These are phyloP conservation scores for Aspergillus nanangensis DNA, from an alignment of 495 filamentous ascomycete genomes.

Conservation along the genomic window DNA sequence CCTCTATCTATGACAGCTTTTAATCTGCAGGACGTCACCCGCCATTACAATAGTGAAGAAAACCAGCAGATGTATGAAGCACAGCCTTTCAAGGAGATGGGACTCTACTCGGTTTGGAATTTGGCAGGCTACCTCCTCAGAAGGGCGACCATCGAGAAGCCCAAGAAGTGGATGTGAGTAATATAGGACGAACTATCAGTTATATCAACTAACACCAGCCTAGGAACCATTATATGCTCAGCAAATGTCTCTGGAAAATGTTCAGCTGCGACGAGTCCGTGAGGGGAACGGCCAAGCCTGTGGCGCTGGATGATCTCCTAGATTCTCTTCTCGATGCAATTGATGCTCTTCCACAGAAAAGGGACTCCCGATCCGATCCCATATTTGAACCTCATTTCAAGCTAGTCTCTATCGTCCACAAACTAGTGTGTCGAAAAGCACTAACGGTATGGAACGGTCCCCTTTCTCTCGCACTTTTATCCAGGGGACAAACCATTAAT, in stretches of 20 bases:
- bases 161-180: constrained; percentile 80
- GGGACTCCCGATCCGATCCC: constrained; percentile 71
- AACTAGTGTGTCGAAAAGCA: constrained; percentile 54
- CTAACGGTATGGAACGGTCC: constrained; percentile 23
- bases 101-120: constrained; percentile 75
- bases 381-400: constrained; percentile 97
- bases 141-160: constrained; percentile 66
- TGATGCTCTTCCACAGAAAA: constrained; percentile 72
- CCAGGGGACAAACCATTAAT: constrained; percentile 2
- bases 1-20: constrained; percentile 90
- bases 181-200: background rate
- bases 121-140: constrained; percentile 77
- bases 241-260: constrained; percentile 97
- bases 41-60: constrained; percentile 66
- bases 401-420: constrained; percentile 80
- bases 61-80: constrained; percentile 70
- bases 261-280: constrained; percentile 53
- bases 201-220: constrained; percentile 8
- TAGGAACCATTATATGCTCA: constrained; percentile 82
- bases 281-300: constrained; percentile 41
- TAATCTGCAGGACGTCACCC: constrained; percentile 64
- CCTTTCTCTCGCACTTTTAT: too few relatives aligned
- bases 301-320: constrained; percentile 56
- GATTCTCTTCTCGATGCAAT: constrained; percentile 71
- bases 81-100: constrained; percentile 68